phyloP scores from a whole-genome alignment of 768 basidiomycete species.

The Mycena vitilis region DNA sequence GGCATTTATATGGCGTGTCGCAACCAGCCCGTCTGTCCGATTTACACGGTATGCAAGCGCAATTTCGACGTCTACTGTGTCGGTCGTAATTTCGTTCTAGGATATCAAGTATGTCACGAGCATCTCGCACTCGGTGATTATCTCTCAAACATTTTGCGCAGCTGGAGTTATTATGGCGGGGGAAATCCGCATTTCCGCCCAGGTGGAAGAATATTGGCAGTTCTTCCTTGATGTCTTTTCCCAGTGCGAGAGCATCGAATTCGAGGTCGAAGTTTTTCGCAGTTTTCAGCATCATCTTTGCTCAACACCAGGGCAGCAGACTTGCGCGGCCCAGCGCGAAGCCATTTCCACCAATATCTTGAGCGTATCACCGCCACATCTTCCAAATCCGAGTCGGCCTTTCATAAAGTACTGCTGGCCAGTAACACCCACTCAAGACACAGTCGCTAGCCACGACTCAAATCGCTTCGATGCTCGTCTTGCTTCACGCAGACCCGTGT shows the following conservation, averaged over 20 bases:
- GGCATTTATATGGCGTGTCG: constrained; percentile 7
- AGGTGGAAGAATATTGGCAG: constrained; percentile 49
- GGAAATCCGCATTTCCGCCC: constrained; percentile 14
- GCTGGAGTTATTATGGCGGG: background rate
- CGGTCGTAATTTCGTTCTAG: background rate
- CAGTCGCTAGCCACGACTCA: too few relatives aligned
- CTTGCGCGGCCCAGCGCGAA: too few relatives aligned
- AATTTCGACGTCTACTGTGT: background rate
- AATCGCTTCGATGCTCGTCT: too few relatives aligned
- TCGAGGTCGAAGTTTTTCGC: constrained; percentile 37
- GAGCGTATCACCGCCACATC: too few relatives aligned
- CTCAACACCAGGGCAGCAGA: too few relatives aligned
- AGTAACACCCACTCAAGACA: too few relatives aligned
- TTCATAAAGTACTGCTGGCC: too few relatives aligned
- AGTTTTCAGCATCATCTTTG: too few relatives aligned
- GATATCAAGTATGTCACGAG: background rate
- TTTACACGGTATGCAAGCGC: constrained; percentile 3
- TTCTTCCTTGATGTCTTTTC: constrained; percentile 19
- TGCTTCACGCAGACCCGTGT: too few relatives aligned
- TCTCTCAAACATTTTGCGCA: constrained; percentile 4
- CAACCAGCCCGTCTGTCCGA: background rate
- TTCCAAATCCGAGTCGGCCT: too few relatives aligned
- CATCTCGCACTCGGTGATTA: background rate
- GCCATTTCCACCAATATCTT: too few relatives aligned
- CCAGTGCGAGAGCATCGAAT: constrained; percentile 32